Conservation (phyloP, 2,329 filamentous ascomycete species). For the Penicillium brevicompactum region DNA sequence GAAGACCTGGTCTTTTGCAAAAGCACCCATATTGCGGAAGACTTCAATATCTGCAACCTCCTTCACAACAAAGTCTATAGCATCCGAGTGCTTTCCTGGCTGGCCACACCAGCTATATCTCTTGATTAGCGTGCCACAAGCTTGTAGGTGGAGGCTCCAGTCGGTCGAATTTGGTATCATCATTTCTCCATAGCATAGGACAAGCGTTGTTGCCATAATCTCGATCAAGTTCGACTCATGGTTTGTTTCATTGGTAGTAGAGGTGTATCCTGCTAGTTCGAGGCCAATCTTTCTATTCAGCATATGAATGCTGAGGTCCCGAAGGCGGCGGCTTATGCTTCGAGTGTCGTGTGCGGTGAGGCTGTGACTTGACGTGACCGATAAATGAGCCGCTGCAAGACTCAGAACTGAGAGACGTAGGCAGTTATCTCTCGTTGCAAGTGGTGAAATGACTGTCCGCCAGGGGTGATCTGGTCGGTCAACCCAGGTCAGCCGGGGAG, state of each 20-base stretch:
- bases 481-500: constrained; percentile 24
- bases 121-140: constrained; percentile 15
- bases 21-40: constrained; percentile 10
- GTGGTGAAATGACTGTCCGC: constrained; percentile 24
- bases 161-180: constrained; percentile 15
- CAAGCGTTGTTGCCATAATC: constrained; percentile 16
- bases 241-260: not conserved
- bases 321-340: not conserved
- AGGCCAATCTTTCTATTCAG: constrained; percentile 13
- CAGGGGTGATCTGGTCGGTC: constrained; percentile 25
- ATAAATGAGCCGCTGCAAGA: constrained; percentile 22
- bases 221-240: not conserved
- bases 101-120: constrained; percentile 1
- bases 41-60: constrained; percentile 18
- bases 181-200: constrained; percentile 19
- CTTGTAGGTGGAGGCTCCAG: constrained; percentile 16
- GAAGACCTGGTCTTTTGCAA: constrained; percentile 2
- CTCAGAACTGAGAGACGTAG: constrained; percentile 24
- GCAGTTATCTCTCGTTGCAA: constrained; percentile 16
- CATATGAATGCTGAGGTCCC: not conserved
- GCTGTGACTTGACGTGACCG: constrained; percentile 1
- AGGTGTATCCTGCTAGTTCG: constrained; percentile 4
- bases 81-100: not conserved
- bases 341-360: not conserved
- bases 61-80: constrained; percentile 13